Base-by-base conservation (phyloP, 306 rosid genomes). In the Rubus idaeus region DNA sequence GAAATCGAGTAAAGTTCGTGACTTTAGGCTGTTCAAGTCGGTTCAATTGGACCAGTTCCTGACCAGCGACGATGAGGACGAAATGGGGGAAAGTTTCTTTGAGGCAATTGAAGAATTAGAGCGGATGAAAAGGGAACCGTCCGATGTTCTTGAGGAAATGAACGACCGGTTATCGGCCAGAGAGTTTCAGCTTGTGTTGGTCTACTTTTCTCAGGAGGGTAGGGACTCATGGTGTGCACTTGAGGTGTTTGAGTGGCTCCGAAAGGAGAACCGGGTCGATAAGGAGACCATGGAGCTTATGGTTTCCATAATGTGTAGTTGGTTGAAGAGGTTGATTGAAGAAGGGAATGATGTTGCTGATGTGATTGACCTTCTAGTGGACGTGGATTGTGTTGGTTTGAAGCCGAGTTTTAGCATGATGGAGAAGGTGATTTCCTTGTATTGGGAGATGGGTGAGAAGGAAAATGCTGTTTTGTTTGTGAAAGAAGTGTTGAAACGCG, bases 201-300 rank as follows among this genome's bases (percentile, higher is more conserved):
- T 92, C 17, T 95, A 92, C 75, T 95, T 95, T 83, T 86, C 99
- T 1, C 97, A 95, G 75, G 99, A 95, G 57, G 99, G 99, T 5
- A 90, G 99, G 74, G 99, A 95, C 79, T 92, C 97, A 0, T 95
- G 99, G 99, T 95, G 96, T 80, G 97, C 99, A 1, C 83, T 95
- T 62, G 99, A 95, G 86, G 99, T 92, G 83, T 95, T 95, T 85
- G 98, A 95, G 83, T 95, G 98, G 98, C 87, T 95, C 18, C 81
- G 94, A 40, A 95, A 90, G 80, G 98, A 95, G 85, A 95, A 95
- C 26, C 84, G 93, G 76, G 97, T 95, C 10, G 98, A 95, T 50
- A 88, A 92, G 84, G 98, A 95, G 83, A 95, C 97, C 44, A 95
- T 92, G 98, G 98, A 95, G 87, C 91, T 95, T 16, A 95, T 95